These are phyloP conservation scores for Sugiyamaella qingdaonensis DNA, from an alignment of 805 yeast genomes.

Conservation along the genomic window DNA sequence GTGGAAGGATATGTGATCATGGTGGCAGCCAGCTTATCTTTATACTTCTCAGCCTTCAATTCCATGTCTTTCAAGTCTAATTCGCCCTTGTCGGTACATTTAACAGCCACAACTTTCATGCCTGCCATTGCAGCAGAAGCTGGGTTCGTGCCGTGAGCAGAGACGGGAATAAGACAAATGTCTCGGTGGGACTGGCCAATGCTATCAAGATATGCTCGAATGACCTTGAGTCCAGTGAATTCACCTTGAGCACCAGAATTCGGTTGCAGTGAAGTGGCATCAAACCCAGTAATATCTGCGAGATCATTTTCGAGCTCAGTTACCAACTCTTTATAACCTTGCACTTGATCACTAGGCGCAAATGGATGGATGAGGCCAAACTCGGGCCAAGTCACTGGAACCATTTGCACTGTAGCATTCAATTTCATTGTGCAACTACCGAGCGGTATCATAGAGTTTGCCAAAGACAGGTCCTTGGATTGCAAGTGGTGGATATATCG, in stretches of 20 bases:
- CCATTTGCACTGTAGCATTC: constrained; percentile 93
- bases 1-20: constrained; percentile 99
- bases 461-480: constrained; percentile 83
- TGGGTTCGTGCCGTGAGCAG: constrained; percentile 98
- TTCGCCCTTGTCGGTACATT: constrained; percentile 79
- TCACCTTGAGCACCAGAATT: constrained; percentile 99
- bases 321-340: constrained; percentile 75
- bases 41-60: constrained; percentile 65
- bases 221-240: constrained; percentile 87
- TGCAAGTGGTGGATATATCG: constrained; percentile 85
- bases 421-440: constrained; percentile 99
- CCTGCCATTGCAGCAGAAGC: constrained; percentile 99
- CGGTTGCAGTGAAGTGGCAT: constrained; percentile 88
- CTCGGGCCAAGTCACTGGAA: constrained; percentile 91
- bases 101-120: constrained; percentile 85
- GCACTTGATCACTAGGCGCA: constrained; percentile 84
- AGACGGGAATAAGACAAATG: constrained; percentile 90
- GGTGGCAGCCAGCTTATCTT: constrained; percentile 72
- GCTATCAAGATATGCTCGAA: constrained; percentile 67
- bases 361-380: constrained; percentile 88
- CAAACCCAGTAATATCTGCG: constrained; percentile 89
- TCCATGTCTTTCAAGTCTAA: constrained; percentile 74
- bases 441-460: constrained; percentile 94
- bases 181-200: constrained; percentile 71
- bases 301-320: constrained; percentile 76